Conservation (phyloP, 2,329 filamentous ascomycete genomes). For the Furcasterigmium furcatum region DNA sequence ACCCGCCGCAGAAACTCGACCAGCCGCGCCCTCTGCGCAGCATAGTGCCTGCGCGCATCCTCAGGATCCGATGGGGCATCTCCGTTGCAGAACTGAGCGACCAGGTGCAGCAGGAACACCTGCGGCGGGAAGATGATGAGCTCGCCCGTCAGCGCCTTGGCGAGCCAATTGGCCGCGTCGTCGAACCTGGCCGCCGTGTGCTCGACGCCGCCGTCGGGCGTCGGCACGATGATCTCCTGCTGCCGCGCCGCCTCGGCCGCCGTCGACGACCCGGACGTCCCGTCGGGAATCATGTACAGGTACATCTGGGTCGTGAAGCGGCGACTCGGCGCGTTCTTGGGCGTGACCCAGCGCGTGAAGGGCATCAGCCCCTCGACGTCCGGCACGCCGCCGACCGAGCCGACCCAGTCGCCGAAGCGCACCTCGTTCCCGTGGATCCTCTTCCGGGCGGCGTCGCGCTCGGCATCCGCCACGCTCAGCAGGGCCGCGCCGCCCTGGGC, state of each 20-base stretch:
- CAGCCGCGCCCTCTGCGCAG: constrained; percentile 47
- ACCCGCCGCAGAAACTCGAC: constrained; percentile 46
- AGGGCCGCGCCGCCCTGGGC: constrained; percentile 7
- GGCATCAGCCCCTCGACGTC: constrained; percentile 64
- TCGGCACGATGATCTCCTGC: constrained; percentile 58
- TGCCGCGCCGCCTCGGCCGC: constrained; percentile 29
- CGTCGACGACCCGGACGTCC: constrained; percentile 16
- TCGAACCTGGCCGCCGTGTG: constrained; percentile 77
- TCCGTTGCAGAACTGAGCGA: constrained; percentile 49
- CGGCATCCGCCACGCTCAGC: constrained; percentile 32
- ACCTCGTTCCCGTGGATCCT: constrained; percentile 65
- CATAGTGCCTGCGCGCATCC: constrained; percentile 27
- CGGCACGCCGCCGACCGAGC: constrained; percentile 50
- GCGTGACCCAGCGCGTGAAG: constrained; percentile 92
- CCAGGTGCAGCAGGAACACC: constrained; percentile 65
- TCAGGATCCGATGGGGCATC: constrained; percentile 19
- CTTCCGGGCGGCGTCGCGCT: constrained; percentile 63
- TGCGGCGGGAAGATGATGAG: constrained; percentile 92
- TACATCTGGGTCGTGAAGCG: constrained; percentile 98
- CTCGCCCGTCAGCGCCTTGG: constrained; percentile 56
- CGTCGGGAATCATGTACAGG: constrained; percentile 76
- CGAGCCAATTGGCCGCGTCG: constrained; percentile 66
- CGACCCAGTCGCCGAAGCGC: constrained; percentile 65
- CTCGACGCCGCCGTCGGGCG: constrained; percentile 65
- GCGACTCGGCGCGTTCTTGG: constrained; percentile 57